These are phyloP conservation scores for Ceratocystis colombiana DNA, from an alignment of 2,329 filamentous ascomycete species.

Conservation along the genomic window DNA sequence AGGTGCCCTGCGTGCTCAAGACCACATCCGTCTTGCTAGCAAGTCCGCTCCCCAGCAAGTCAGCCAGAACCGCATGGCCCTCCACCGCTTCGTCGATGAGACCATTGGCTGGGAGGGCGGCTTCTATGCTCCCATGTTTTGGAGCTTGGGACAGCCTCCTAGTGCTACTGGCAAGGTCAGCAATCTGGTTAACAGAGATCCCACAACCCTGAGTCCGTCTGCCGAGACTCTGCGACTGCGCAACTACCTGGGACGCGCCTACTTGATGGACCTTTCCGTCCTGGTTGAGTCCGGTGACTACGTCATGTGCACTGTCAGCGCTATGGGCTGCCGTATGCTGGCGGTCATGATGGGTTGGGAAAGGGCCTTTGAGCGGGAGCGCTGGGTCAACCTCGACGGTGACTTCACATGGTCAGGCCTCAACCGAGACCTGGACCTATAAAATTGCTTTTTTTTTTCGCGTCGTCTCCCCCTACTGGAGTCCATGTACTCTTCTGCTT, in stretches of 20 bases:
- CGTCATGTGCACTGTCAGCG: slow-evolving; percentile 67
- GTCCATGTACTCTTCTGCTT: too few species aligned
- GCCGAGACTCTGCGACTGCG: slow-evolving; percentile 55
- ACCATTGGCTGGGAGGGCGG: slow-evolving; percentile 80
- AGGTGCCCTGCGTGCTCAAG: slow-evolving; percentile 53
- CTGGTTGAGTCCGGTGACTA: slow-evolving; percentile 57
- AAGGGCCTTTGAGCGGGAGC: slow-evolving; percentile 45
- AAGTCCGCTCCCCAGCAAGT: slow-evolving; percentile 42
- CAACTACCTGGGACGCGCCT: slow-evolving; percentile 67
- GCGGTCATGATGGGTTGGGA: slow-evolving; percentile 87
- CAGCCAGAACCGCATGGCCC: slow-evolving; percentile 39
- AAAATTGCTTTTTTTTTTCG: neutral
- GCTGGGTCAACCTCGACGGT: slow-evolving; percentile 74
- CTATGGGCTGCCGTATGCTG: slow-evolving; percentile 60
- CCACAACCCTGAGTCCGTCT: slow-evolving; percentile 34
- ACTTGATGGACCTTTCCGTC: slow-evolving; percentile 70
- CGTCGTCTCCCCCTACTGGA: too few species aligned
- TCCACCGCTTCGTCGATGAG: slow-evolving; percentile 62
- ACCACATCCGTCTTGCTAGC: slow-evolving; percentile 63
- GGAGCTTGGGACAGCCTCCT: slow-evolving; percentile 54
- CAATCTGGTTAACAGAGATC: slow-evolving; percentile 35
- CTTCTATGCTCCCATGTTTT: slow-evolving; percentile 74
- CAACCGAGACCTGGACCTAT: slow-evolving; percentile 29
- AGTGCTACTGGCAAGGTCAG: slow-evolving; percentile 32
- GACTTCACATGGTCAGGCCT: slow-evolving; percentile 51